phyloP scores from a whole-genome alignment of 768 basidiomycete species.

The Leccinum incarnatum region DNA sequence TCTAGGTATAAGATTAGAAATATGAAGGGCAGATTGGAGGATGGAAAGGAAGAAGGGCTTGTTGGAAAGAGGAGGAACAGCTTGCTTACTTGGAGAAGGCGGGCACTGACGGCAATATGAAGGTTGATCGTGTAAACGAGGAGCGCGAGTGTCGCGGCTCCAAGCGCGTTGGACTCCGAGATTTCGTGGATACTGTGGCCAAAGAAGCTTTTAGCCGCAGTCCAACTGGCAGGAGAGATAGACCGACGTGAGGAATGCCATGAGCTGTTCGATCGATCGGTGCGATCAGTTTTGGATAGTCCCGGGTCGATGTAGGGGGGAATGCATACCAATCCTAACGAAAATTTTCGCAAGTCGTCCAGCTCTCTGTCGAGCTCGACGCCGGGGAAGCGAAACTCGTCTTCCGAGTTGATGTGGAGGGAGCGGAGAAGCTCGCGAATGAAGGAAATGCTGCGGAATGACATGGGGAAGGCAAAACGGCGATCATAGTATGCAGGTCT shows the following conservation, averaged over 20 bases:
- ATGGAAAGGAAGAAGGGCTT: not conserved
- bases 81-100: slow-evolving; percentile 18
- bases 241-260: slow-evolving; percentile 28
- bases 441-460: not conserved
- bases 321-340: slow-evolving; percentile 20
- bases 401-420: not conserved
- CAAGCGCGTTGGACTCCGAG: slow-evolving; percentile 18
- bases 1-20: slow-evolving; percentile 5
- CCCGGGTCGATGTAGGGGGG: not conserved
- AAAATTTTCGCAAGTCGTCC: slow-evolving; percentile 21
- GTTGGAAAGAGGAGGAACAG: not conserved
- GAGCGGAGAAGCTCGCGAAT: not conserved
- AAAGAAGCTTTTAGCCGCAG: not conserved
- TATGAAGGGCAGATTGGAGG: not conserved
- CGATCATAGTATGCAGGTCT: not conserved
- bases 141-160: slow-evolving; percentile 23
- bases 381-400: slow-evolving; percentile 2
- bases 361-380: slow-evolving; percentile 21
- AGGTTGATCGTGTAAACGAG: slow-evolving; percentile 31
- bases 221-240: not conserved
- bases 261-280: slow-evolving; percentile 16
- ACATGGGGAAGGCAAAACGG: slow-evolving; percentile 8
- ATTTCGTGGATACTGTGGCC: slow-evolving; percentile 20
- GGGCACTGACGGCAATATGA: slow-evolving; percentile 18
- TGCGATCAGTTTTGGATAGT: not conserved